These are phyloP conservation scores for Lentinus tigrinus DNA, from an alignment of 768 basidiomycete genomes.

Conservation along the genomic window DNA sequence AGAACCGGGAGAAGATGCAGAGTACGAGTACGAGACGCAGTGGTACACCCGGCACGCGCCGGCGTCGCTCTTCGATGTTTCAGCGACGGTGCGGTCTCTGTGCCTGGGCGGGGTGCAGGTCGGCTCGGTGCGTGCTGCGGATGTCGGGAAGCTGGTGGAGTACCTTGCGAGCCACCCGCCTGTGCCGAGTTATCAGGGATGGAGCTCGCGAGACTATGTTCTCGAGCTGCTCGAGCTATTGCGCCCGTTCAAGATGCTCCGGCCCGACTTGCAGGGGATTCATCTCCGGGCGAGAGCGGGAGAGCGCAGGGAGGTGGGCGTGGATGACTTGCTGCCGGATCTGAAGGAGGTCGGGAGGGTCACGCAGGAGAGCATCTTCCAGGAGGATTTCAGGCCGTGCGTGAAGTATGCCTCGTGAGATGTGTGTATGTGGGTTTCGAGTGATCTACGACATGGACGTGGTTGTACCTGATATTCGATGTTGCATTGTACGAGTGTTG, in stretches of 20 bases:
- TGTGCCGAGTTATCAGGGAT: conserved; percentile 4
- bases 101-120: conserved; percentile 19
- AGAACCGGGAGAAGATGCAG: not conserved
- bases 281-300: not conserved
- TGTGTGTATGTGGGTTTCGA: not conserved
- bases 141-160: conserved; percentile 16
- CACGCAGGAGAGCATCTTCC: conserved; percentile 19
- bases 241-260: conserved; percentile 16
- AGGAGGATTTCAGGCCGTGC: conserved; percentile 12
- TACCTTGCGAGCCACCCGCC: conserved; percentile 17
- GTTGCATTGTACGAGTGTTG: not conserved
- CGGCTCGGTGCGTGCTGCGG: conserved; percentile 12
- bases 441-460: not conserved
- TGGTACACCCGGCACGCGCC: conserved; percentile 14
- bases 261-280: conserved; percentile 9
- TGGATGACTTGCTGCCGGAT: conserved; percentile 14
- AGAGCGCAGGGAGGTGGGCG: conserved; percentile 1
- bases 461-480: not conserved
- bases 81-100: conserved; percentile 15
- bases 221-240: conserved; percentile 18
- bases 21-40: conserved; percentile 10
- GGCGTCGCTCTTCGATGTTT: conserved; percentile 13
- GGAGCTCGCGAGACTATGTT: conserved; percentile 19
- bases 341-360: conserved; percentile 8
- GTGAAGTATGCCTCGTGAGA: conserved; percentile 11